Evolutionary conservation across 306 rosid genomes (phyloP).

Genomic region (Coriaria nepalensis): DNA sequence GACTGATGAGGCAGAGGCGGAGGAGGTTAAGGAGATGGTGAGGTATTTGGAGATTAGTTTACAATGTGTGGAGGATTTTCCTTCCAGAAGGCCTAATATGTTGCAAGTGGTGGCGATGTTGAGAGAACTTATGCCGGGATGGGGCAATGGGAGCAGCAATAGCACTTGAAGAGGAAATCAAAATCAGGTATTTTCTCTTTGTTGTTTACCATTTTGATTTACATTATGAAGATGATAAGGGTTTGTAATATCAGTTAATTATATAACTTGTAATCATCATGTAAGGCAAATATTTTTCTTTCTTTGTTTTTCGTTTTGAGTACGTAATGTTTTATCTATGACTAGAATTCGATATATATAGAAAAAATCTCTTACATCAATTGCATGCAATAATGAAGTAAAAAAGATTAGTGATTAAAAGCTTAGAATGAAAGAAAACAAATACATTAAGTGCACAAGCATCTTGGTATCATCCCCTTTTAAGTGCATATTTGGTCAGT

Average conservation of each 20-base stretch:
- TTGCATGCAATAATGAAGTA: too few relatives aligned
- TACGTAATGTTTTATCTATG: too few relatives aligned
- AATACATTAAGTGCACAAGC: too few relatives aligned
- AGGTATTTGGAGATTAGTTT: constrained; percentile 63
- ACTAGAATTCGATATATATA: too few relatives aligned
- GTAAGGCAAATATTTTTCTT: too few relatives aligned
- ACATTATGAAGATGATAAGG: constrained; percentile 23
- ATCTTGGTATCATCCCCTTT: too few relatives aligned
- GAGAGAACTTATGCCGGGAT: constrained; percentile 68
- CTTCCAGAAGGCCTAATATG: constrained; percentile 94
- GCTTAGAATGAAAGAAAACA: too few relatives aligned
- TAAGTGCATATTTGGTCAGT: too few relatives aligned
- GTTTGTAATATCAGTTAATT: constrained; percentile 31
- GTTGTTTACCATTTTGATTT: constrained; percentile 16
- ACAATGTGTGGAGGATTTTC: constrained; percentile 71
- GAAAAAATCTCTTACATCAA: too few relatives aligned
- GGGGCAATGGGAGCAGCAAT: constrained; percentile 69
- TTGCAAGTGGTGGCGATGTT: constrained; percentile 81
- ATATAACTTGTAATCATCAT: too few relatives aligned
- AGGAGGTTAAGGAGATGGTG: constrained; percentile 82
- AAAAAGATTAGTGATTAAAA: too few relatives aligned
- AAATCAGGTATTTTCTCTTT: constrained; percentile 1
- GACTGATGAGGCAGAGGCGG: constrained; percentile 66
- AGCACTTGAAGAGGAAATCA: constrained; percentile 33
- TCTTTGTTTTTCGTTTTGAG: too few relatives aligned